Conservation (phyloP, 768 basidiomycete species). For the Kwoniella sp. region DNA sequence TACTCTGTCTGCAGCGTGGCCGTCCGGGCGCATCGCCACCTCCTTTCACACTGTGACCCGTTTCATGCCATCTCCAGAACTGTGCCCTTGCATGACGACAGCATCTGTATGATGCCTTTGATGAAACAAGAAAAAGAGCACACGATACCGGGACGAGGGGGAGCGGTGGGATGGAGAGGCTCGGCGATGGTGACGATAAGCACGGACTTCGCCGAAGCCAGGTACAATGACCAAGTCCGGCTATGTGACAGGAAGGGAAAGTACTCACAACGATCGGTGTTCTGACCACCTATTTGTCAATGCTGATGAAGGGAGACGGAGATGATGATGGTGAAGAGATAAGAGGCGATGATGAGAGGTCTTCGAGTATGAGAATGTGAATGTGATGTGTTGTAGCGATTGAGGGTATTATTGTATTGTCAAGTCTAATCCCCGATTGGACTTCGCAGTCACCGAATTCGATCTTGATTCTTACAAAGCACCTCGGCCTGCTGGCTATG, state of each 20-base stretch:
- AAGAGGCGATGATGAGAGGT: not conserved
- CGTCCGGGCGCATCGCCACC: not conserved
- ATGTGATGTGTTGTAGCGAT: too few relatives aligned
- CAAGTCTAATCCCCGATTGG: constrained; percentile 1
- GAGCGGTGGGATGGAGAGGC: not conserved
- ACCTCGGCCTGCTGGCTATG: not conserved
- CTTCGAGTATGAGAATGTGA: not conserved
- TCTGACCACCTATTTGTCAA: not conserved
- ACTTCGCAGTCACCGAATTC: not conserved
- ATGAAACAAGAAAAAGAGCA: not conserved
- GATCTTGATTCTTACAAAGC: not conserved
- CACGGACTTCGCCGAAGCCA: constrained; percentile 16
- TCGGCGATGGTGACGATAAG: constrained; percentile 16
- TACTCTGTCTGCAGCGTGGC: not conserved
- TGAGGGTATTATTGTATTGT: too few relatives aligned
- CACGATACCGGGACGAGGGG: not conserved
- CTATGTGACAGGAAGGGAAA: not conserved
- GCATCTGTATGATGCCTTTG: constrained; percentile 3
- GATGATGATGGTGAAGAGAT: not conserved
- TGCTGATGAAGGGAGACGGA: not conserved
- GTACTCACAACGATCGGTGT: not conserved
- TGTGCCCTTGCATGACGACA: not conserved
- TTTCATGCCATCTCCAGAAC: not conserved
- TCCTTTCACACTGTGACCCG: not conserved
- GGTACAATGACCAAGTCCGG: not conserved